Evolutionary conservation across 495 filamentous ascomycete species (phyloP), one percentile per base, ranked within the genome.

Genomic region (Hyaloscypha hepaticicola): DNA sequence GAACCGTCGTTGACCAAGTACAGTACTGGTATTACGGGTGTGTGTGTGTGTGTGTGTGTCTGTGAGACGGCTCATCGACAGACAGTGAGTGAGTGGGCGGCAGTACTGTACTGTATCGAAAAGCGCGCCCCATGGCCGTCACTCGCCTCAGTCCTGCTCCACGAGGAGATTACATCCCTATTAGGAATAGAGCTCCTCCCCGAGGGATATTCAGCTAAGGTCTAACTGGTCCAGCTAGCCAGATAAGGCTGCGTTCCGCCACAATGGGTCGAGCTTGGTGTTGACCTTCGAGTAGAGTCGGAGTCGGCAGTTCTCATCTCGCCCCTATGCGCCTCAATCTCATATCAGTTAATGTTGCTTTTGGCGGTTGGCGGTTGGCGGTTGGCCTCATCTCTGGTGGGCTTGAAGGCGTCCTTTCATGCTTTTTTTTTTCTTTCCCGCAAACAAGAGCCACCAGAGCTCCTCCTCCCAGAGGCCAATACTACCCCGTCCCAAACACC

Each of bases 401-500:
- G 38, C 38, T 45, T 45, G 38, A 45, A 14, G 38, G 38, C 5
- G n/a, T n/a, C n/a, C n/a, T n/a, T n/a, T n/a, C n/a, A n/a, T n/a
- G n/a, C n/a, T n/a, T 45, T 1, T 9, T 21, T 25, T 16, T 45
- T 41, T 51, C 48, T 27, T 51, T 59, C 50, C 25, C n/a, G 5
- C 28, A 24, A 25, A 5, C 21, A 24, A 27, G 16, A 26, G 16
- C 38, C 25, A 11, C 27, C 16, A 27, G 50, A 3, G 0, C 25
- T 26, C 1, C 24, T 58, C 28, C n/a, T 26, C 27, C 41, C 22
- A 41, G n/a, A 26, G 38, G 53, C 63, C 63, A 51, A 48, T 57
- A 45, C 45, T 31, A 5, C 29, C 27, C 50, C 57, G 29, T 58
- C 48, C 56, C 66, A 48, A 68, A 68, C 66, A 68, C 52, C 45